Conservation (phyloP, 2,329 filamentous ascomycete genomes). For the Aspergillus phoenicis region DNA sequence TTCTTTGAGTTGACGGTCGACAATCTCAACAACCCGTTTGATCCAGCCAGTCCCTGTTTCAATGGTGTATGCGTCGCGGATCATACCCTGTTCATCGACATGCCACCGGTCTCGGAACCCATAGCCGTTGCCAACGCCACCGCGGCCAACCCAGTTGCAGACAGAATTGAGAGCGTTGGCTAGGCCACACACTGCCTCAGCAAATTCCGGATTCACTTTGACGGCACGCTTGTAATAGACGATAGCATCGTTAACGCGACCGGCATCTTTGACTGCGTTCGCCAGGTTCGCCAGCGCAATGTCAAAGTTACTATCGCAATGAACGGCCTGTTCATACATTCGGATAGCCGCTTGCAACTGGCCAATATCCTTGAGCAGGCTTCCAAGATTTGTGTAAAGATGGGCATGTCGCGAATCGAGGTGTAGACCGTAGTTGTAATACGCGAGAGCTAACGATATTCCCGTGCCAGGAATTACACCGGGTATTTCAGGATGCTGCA, state of each 20-base stretch:
- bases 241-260: conserved; percentile 88
- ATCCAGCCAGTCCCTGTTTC: conserved; percentile 75
- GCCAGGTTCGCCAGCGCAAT: conserved; percentile 95
- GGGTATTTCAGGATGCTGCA: conserved; percentile 60
- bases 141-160: conserved; percentile 88
- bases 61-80: conserved; percentile 70
- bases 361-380: conserved; percentile 92
- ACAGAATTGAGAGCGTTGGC: conserved; percentile 95
- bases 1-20: conserved; percentile 82
- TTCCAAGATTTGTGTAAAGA: conserved; percentile 94
- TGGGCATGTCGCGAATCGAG: conserved; percentile 90
- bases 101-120: conserved; percentile 88
- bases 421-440: conserved; percentile 91
- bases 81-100: conserved; percentile 79
- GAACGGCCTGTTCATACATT: conserved; percentile 95
- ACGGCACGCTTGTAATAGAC: conserved; percentile 89
- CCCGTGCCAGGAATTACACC: conserved; percentile 85
- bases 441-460: conserved; percentile 81
- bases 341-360: conserved; percentile 87
- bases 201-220: conserved; percentile 88
- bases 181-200: conserved; percentile 93
- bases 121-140: conserved; percentile 74
- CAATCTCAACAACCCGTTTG: conserved; percentile 86
- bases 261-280: conserved; percentile 96
- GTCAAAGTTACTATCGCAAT: conserved; percentile 91